Conservation (phyloP, 352 stramenopile genomes). For the Pilasporangium apinafurcum region DNA sequence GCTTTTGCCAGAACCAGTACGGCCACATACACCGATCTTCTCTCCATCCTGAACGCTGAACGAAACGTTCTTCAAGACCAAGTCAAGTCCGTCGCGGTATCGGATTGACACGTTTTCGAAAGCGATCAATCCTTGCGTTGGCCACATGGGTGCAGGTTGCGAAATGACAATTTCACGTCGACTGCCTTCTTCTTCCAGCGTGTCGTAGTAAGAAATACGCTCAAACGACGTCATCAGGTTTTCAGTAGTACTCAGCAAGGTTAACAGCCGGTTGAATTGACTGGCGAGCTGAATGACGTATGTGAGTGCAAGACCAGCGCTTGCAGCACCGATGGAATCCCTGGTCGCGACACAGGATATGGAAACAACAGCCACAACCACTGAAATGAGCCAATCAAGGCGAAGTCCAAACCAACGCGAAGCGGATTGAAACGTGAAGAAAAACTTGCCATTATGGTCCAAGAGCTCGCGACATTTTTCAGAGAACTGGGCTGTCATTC, state of each 20-base stretch:
- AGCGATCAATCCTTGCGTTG: slow-evolving; percentile 7
- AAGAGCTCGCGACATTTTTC: slow-evolving; percentile 49
- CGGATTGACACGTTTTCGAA: slow-evolving; percentile 22
- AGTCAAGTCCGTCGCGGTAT: slow-evolving; percentile 21
- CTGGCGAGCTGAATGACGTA: slow-evolving; percentile 18
- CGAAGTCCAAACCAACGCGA: slow-evolving; percentile 12
- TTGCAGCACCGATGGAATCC: slow-evolving; percentile 3
- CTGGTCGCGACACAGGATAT: slow-evolving; percentile 3
- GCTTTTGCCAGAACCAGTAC: slow-evolving; percentile 30
- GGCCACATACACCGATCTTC: slow-evolving; percentile 25
- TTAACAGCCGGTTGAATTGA: slow-evolving; percentile 20
- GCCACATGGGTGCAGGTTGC: slow-evolving; percentile 4
- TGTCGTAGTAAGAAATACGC: slow-evolving; percentile 6
- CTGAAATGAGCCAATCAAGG: slow-evolving; percentile 9
- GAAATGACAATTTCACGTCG: background rate
- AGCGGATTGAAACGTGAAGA: slow-evolving; percentile 3
- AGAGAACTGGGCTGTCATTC: slow-evolving; percentile 1
- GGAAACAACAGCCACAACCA: slow-evolving; percentile 5
- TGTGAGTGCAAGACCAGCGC: slow-evolving; percentile 12
- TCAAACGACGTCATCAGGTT: slow-evolving; percentile 18
- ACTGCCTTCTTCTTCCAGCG: slow-evolving; percentile 5
- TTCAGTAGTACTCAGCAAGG: slow-evolving; percentile 5
- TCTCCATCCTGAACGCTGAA: slow-evolving; percentile 13
- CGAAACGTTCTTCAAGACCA: slow-evolving; percentile 20
- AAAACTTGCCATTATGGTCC: slow-evolving; percentile 10